Evolutionary conservation across 169 alveolate species (phyloP).

Genomic region (Theileria luwenshuni): DNA sequence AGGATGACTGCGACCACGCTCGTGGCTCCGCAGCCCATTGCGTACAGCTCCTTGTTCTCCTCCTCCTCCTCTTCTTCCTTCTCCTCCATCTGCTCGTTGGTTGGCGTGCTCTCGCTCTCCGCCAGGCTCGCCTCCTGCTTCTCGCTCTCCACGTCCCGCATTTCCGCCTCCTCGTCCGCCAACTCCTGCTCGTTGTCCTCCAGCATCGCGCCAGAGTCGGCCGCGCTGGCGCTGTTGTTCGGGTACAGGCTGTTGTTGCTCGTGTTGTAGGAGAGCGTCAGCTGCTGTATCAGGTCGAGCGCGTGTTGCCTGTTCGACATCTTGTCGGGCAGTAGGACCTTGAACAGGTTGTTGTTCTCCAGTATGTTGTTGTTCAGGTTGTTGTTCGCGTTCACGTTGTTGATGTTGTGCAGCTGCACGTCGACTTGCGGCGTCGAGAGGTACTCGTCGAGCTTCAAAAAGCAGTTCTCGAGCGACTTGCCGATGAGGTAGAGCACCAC

Average conservation of each 20-base stretch:
- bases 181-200: conserved; percentile 14
- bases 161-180: neutral
- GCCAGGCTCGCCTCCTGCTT: neutral
- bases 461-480: conserved; percentile 55
- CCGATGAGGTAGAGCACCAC: conserved; percentile 55
- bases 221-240: conserved; percentile 11
- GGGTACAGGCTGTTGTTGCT: neutral
- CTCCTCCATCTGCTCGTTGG: neutral
- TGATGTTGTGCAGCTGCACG: conserved; percentile 23
- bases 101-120: conserved; percentile 32
- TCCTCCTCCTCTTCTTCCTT: conserved; percentile 17
- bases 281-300: conserved; percentile 41
- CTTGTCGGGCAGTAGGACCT: conserved; percentile 55
- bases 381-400: conserved; percentile 28
- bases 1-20: conserved; percentile 84
- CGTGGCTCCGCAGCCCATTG: conserved; percentile 87
- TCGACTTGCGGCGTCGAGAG: conserved; percentile 57
- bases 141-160: conserved; percentile 10
- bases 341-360: conserved; percentile 40
- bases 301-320: conserved; percentile 52
- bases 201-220: neutral
- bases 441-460: conserved; percentile 60
- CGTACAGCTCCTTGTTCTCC: conserved; percentile 23
- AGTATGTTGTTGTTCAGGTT: conserved; percentile 27
- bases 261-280: conserved; percentile 25